Evolutionary conservation across 768 basidiomycete genomes (phyloP).

Genomic region (Kwoniella heveanensis): DNA sequence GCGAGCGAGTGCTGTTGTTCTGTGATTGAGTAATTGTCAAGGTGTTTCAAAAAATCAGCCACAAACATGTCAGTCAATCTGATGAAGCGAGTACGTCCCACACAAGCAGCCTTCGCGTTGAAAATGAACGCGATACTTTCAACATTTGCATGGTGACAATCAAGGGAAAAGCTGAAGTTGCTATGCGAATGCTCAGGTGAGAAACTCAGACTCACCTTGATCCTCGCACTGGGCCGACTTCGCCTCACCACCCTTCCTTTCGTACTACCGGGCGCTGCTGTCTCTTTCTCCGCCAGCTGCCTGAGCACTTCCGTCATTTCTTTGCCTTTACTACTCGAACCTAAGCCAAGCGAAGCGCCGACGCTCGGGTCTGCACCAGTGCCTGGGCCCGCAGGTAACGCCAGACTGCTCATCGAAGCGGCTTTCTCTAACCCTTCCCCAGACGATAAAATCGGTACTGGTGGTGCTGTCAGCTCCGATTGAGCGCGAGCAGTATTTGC

Average conservation of each 20-base stretch:
- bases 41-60: neutral
- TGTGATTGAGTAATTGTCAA: neutral
- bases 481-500: neutral
- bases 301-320: slow-evolving; percentile 43
- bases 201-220: slow-evolving; percentile 18
- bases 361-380: neutral
- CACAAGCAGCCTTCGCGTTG: too few species aligned
- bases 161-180: too few species aligned
- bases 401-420: slow-evolving; percentile 15
- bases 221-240: slow-evolving; percentile 15
- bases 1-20: slow-evolving; percentile 11
- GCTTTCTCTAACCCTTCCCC: slow-evolving; percentile 11
- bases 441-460: neutral
- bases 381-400: neutral
- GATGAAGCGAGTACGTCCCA: too few species aligned
- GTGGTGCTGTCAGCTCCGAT: neutral
- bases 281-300: slow-evolving; percentile 31
- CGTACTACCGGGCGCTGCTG: slow-evolving; percentile 7
- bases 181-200: too few species aligned
- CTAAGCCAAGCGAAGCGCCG: neutral
- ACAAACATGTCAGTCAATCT: neutral
- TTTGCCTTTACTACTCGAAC: neutral
- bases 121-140: too few species aligned
- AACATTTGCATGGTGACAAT: too few species aligned
- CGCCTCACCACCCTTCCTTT: slow-evolving; percentile 5